Evolutionary conservation across 257 asterid species (phyloP), one percentile per base, ranked within the genome.

Genomic region (Scutellaria galericulata): DNA sequence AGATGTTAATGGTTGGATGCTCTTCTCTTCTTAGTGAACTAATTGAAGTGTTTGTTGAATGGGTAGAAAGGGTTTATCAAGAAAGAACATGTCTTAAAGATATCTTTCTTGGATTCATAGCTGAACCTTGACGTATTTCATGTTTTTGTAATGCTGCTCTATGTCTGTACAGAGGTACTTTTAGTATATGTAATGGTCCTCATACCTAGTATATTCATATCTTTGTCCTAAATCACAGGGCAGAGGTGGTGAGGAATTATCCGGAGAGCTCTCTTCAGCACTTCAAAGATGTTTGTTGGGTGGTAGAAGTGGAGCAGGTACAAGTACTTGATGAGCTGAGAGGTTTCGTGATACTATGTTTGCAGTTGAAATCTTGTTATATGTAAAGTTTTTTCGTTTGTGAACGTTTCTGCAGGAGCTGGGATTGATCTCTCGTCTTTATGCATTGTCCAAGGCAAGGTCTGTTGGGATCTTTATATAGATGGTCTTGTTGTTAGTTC

Each of bases 231-330:
- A 65, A 74, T 59, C 27, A 51, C 84, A 89, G 98, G 96, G 98
- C 72, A 83, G 96, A 87, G 97, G 96, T 39, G 96, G 98, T 65
- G 95, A 93, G 45, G 96, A 91, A 76, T 80, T 93, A 82, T 82
- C 96, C 1, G 42, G 81, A 46, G 97, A 93, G 83, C 91, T 93
- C 57, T 89, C 96, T 55, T 70, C 87, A 57, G 92, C 96, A 64
- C 96, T 91, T 77, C 84, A 91, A 66, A 77, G 82, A 58, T 88
- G 96, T 82, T 88, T 93, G 48, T 78, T 91, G 85, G 98, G 97
- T 70, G 95, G 96, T 79, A 93, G 85, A 88, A 91, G 95, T 77
- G 98, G 97, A 18, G 92, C 88, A 89, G 98, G 97, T 90, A 83
- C 8, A 44, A 31, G 42, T n/a, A 14, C 12, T 15, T 3, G 7